Base-by-base conservation (phyloP, 345 rosid genomes). In the Clarkia xantiana region DNA sequence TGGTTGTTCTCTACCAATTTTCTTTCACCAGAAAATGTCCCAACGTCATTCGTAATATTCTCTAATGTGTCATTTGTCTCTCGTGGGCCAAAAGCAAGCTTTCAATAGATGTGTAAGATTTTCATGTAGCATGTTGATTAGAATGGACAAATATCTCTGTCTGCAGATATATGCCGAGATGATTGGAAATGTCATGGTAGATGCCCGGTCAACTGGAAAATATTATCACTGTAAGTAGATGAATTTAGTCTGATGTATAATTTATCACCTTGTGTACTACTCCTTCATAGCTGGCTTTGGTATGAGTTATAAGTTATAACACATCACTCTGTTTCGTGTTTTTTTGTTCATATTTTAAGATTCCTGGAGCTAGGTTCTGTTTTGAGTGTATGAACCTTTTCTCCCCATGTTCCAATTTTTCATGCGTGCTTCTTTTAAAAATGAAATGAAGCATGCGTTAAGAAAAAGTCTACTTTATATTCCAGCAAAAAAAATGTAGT, bases 181-280 rank as follows among this genome's bases (percentile, higher is more conserved):
- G 99, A 93, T 93, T 67, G 99, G 95, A 49, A 93, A 93, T 67
- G 99, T 93, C 63, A 93, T 93, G 99, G 80, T 74, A 55, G 96
- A 93, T 77, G 99, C 99, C 48, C 79, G 99, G 29, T 93, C 99
- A 11, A 93, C 99, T 15, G 99, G 97, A 66, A 93, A 93, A 55
- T 87, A 93, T 62, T 93, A 93, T 55, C 99, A 93, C 49, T 93
- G 99, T 93, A 77, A 78, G 97, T 71, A 16, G 29, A 39, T 58
- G 13, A 41, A 20, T 47, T 40, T 38, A 41, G 18, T 18, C 4
- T 46, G 49, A 14, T 17, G 19, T 49, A 14, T 29, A 9, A 17
- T n/a, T 49, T 18, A n/a, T 29, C 36, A 29, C 5, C 36, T 2
- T 29, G 36, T 1, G 0, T 29, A 29, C 36, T 29, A 29, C 36